phyloP scores from a whole-genome alignment of 352 stramenopile genomes.

The Globisporangium viniferum region DNA sequence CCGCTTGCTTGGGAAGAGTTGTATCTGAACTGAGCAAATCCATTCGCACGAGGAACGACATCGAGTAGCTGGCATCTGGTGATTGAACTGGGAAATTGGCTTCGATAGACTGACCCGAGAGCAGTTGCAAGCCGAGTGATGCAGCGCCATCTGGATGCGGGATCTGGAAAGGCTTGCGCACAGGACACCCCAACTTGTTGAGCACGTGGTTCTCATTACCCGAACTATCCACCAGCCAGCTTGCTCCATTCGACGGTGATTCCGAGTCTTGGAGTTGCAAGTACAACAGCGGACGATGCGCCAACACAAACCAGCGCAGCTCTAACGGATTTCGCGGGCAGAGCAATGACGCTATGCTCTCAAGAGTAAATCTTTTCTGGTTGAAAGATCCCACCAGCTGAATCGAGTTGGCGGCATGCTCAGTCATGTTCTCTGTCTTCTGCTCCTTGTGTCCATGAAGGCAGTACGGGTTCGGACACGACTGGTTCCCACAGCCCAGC shows the following conservation, averaged over 20 bases:
- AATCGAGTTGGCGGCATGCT: slow-evolving; percentile 44
- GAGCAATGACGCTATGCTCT: slow-evolving; percentile 36
- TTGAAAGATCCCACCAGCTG: slow-evolving; percentile 41
- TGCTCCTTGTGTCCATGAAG: slow-evolving; percentile 5
- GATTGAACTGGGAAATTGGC: slow-evolving; percentile 16
- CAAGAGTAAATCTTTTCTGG: slow-evolving; percentile 27
- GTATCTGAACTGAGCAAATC: slow-evolving; percentile 5
- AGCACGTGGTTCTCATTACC: slow-evolving; percentile 38
- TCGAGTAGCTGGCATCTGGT: slow-evolving; percentile 7
- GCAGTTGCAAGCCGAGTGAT: slow-evolving; percentile 41
- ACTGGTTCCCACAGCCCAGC: slow-evolving; percentile 29
- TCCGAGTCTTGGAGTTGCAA: slow-evolving; percentile 56
- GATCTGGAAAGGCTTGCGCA: slow-evolving; percentile 64
- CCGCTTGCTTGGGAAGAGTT: neutral
- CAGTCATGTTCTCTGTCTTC: slow-evolving; percentile 13
- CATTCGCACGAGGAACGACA: slow-evolving; percentile 55
- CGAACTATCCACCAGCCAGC: slow-evolving; percentile 50
- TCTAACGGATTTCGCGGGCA: slow-evolving; percentile 28
- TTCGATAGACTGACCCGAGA: slow-evolving; percentile 18
- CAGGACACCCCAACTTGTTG: slow-evolving; percentile 24
- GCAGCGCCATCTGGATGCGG: slow-evolving; percentile 9
- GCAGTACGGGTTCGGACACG: slow-evolving; percentile 50
- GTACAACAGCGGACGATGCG: slow-evolving; percentile 38
- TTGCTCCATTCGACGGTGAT: neutral
- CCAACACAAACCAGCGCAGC: slow-evolving; percentile 45